These are phyloP conservation scores for Epichloe brachyelytri DNA, from an alignment of 2,329 filamentous ascomycete genomes.

Conservation along the genomic window DNA sequence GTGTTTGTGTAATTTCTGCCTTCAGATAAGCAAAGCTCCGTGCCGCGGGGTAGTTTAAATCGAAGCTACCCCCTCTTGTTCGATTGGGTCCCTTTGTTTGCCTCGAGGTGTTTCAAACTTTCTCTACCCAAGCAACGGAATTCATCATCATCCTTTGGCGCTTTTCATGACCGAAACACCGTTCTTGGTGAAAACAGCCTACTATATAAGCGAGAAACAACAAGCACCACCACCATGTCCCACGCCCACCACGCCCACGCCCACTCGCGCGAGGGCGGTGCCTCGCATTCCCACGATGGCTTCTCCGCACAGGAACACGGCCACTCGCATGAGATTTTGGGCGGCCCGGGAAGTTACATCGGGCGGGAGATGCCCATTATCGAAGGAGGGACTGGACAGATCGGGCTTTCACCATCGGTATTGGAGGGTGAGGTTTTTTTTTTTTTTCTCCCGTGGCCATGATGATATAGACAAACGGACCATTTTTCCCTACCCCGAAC, in stretches of 20 bases:
- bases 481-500: no score
- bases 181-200: no score
- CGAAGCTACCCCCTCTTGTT: no score
- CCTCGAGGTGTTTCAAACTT: no score
- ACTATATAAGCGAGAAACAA: no score
- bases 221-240: slow-evolving; percentile 16
- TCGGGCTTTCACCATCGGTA: slow-evolving; percentile 90
- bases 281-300: slow-evolving; percentile 47
- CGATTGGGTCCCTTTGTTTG: no score
- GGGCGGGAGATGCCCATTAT: slow-evolving; percentile 88
- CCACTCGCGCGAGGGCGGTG: slow-evolving; percentile 34
- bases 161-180: no score
- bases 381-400: slow-evolving; percentile 76
- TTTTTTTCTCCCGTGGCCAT: not conserved
- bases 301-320: slow-evolving; percentile 61
- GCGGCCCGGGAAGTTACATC: slow-evolving; percentile 81
- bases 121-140: no score
- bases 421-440: slow-evolving; percentile 61
- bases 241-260: slow-evolving; percentile 34
- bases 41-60: no score
- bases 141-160: no score
- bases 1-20: no score
- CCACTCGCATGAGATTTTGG: slow-evolving; percentile 89
- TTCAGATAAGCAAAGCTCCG: no score
- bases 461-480: not conserved